These are phyloP conservation scores for Ambrosiella cleistominuta DNA, from an alignment of 2,329 filamentous ascomycete genomes.

Conservation along the genomic window DNA sequence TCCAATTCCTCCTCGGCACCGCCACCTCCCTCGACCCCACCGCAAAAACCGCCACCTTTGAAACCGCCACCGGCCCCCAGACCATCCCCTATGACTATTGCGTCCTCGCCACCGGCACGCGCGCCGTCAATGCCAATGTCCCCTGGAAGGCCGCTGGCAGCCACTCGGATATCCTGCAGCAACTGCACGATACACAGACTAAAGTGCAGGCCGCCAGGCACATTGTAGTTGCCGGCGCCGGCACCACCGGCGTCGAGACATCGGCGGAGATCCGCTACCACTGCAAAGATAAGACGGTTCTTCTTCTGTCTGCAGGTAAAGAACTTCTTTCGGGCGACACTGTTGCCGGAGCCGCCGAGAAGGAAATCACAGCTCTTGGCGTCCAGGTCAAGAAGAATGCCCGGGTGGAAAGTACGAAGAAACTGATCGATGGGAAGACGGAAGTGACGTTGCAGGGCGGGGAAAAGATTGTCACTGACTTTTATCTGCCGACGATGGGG, in stretches of 20 bases:
- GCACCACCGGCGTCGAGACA: conserved; percentile 37
- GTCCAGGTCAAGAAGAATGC: conserved; percentile 30
- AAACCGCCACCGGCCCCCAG: conserved; percentile 17
- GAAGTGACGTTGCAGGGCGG: conserved; percentile 30
- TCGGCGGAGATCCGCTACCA: conserved; percentile 36
- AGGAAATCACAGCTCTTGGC: conserved; percentile 34
- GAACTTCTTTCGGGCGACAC: conserved; percentile 29
- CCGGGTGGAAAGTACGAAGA: conserved; percentile 22
- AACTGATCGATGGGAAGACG: conserved; percentile 27
- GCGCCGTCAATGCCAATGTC: conserved; percentile 22
- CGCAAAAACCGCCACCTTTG: conserved; percentile 23
- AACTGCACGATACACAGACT: conserved; percentile 25
- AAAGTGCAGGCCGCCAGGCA: conserved; percentile 29
- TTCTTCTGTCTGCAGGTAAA: conserved; percentile 27
- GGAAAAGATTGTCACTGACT: conserved; percentile 31
- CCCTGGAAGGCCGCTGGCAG: conserved; percentile 36
- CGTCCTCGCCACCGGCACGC: conserved; percentile 38
- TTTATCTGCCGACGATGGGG: conserved; percentile 40
- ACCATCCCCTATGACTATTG: conserved; percentile 35
- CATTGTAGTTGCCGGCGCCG: conserved; percentile 39
- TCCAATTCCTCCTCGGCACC: conserved; percentile 34
- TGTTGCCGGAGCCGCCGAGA: conserved; percentile 24
- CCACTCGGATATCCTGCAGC: conserved; percentile 26
- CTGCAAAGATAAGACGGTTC: conserved; percentile 31
- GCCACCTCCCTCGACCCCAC: conserved; percentile 25